Evolutionary conservation across 2,329 filamentous ascomycete genomes (phyloP).

Genomic region (Arachnomyces sp.): DNA sequence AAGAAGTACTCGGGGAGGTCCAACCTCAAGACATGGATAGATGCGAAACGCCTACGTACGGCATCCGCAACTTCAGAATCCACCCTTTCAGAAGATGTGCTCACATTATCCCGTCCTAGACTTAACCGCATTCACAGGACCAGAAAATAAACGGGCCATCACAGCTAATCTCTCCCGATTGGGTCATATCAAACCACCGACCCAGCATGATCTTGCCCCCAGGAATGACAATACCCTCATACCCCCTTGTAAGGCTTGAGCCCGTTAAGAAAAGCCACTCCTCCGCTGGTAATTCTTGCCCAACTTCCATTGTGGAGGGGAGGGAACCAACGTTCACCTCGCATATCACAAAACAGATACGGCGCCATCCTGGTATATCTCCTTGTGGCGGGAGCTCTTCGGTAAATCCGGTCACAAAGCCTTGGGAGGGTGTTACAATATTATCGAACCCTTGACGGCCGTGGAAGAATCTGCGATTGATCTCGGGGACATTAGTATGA

Average conservation of each 20-base stretch:
- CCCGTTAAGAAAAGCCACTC: conserved; percentile 23
- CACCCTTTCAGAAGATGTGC: conserved; percentile 2
- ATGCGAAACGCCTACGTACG: no score
- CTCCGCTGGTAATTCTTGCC: conserved; percentile 5
- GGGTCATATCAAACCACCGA: conserved; percentile 33
- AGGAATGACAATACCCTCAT: conserved; percentile 41
- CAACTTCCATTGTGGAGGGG: conserved; percentile 13
- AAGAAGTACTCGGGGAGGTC: no score
- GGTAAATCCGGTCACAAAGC: conserved; percentile 26
- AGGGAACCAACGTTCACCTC: conserved; percentile 15
- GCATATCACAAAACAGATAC: conserved; percentile 31
- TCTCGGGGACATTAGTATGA: neutral
- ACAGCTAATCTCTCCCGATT: conserved; percentile 9
- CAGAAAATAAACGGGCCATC: conserved; percentile 28
- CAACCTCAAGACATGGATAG: no score
- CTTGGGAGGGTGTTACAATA: neutral
- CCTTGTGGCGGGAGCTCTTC: conserved; percentile 24
- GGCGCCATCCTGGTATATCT: conserved; percentile 27
- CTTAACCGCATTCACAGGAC: conserved; percentile 12
- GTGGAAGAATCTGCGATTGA: conserved; percentile 17
- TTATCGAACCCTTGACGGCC: conserved; percentile 16
- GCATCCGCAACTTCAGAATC: no score
- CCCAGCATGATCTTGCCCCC: conserved; percentile 42
- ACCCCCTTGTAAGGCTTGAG: conserved; percentile 27
- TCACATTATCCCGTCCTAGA: conserved; percentile 14